Evolutionary conservation across 352 stramenopile species (phyloP).

Genomic region (Phytophthora brassicae): DNA sequence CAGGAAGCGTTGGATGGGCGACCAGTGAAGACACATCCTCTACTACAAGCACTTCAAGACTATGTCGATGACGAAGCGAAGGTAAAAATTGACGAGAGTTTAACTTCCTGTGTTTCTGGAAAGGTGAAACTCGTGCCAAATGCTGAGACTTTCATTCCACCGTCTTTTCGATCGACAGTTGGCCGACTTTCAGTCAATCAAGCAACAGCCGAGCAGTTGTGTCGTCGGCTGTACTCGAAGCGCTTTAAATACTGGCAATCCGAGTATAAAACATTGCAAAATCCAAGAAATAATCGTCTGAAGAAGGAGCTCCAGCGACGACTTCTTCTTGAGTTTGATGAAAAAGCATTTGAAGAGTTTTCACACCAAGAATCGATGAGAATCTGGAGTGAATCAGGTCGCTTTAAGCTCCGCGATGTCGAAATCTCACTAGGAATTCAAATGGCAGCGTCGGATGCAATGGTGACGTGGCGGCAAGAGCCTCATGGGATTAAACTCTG

Average conservation of each 20-base stretch:
- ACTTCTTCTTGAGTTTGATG: constrained; percentile 49
- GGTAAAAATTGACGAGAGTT: constrained; percentile 23
- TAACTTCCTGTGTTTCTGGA: constrained; percentile 14
- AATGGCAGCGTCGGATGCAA: constrained; percentile 47
- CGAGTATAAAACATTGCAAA: constrained; percentile 43
- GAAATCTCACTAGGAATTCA: constrained; percentile 56
- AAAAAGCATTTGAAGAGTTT: constrained; percentile 33
- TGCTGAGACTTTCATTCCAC: constrained; percentile 38
- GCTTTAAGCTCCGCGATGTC: constrained; percentile 31
- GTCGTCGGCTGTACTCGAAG: constrained; percentile 38
- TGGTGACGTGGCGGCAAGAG: constrained; percentile 47
- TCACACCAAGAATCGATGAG: constrained; percentile 17
- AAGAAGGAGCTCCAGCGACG: constrained; percentile 44
- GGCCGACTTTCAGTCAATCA: constrained; percentile 38
- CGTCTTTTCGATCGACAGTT: constrained; percentile 7
- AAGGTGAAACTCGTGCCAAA: constrained; percentile 43
- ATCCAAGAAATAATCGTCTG: constrained; percentile 34
- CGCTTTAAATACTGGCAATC: constrained; percentile 50
- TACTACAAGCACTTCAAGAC: constrained; percentile 65
- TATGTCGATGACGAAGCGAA: constrained; percentile 59
- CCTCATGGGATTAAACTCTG: constrained; percentile 30
- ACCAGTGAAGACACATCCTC: constrained; percentile 63
- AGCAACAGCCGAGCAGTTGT: constrained; percentile 40
- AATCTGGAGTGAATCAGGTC: constrained; percentile 7
- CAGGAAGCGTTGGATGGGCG: constrained; percentile 62